These are phyloP conservation scores for Astrothelium subdiscretum DNA, from an alignment of 495 filamentous ascomycete species.

Conservation along the genomic window DNA sequence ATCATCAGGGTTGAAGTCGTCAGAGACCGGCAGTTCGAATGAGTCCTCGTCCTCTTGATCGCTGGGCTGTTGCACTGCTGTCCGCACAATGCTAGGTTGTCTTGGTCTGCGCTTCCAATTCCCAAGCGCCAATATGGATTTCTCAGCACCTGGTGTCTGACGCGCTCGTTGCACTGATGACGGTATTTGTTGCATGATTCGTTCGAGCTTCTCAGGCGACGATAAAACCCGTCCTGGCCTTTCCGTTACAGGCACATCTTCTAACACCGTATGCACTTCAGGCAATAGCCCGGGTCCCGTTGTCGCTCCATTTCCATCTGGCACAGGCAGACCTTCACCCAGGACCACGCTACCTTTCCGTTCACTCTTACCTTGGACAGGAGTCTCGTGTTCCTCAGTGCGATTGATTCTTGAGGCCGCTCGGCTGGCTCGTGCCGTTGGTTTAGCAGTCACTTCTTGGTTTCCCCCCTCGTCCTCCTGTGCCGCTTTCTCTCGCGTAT, in stretches of 20 bases:
- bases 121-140: slow-evolving; percentile 35
- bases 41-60: slow-evolving; percentile 29
- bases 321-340: neutral
- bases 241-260: neutral
- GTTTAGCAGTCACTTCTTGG: neutral
- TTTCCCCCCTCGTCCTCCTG: neutral
- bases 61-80: slow-evolving; percentile 36
- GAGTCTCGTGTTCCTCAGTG: neutral
- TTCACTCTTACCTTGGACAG: neutral
- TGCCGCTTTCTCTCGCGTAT: neutral
- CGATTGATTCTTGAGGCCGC: neutral
- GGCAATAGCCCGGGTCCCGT: neutral
- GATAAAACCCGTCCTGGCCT: neutral
- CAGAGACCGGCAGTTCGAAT: neutral
- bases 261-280: neutral
- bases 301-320: neutral
- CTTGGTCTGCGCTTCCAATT: slow-evolving; percentile 55
- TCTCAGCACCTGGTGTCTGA: slow-evolving; percentile 42
- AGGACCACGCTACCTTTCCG: neutral
- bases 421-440: neutral
- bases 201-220: neutral
- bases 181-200: neutral
- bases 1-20: slow-evolving; percentile 50
- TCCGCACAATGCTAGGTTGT: slow-evolving; percentile 57
- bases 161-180: slow-evolving; percentile 9